Evolutionary conservation across 148 eudicot species (phyloP).

Genomic region (Cornus kousa): DNA sequence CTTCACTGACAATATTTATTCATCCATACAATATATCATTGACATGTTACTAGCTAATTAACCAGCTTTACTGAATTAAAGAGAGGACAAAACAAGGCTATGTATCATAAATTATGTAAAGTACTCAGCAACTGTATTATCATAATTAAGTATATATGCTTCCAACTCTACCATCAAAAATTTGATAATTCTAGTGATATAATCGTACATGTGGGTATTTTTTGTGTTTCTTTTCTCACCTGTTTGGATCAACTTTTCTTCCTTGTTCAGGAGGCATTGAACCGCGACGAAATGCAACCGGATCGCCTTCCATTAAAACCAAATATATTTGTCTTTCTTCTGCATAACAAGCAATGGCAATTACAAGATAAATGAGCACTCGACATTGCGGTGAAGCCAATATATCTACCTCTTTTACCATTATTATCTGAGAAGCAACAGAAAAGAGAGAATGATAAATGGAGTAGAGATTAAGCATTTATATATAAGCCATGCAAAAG

Average conservation of each 20-base stretch:
- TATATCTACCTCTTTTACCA: slow-evolving; percentile 11
- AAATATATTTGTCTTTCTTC: slow-evolving; percentile 51
- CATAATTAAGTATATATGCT: neutral
- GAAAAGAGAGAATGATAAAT: neutral
- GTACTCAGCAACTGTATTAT: no score
- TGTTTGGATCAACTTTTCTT: slow-evolving; percentile 22
- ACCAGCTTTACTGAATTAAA: neutral
- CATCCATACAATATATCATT: slow-evolving; percentile 4
- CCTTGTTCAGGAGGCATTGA: slow-evolving; percentile 12
- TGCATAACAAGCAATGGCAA: slow-evolving; percentile 29
- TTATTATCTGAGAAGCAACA: slow-evolving; percentile 7
- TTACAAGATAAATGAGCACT: slow-evolving; percentile 16
- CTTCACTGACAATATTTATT: slow-evolving; percentile 36
- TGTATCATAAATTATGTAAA: no score
- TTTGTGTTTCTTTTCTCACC: slow-evolving; percentile 12
- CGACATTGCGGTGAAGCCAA: neutral
- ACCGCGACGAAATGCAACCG: slow-evolving; percentile 53
- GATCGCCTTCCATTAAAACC: slow-evolving; percentile 66
- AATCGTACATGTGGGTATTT: neutral
- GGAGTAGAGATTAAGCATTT: neutral
- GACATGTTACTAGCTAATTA: neutral
- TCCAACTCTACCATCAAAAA: neutral
- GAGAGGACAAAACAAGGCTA: neutral
- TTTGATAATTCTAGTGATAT: neutral
- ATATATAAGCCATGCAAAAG: slow-evolving; percentile 12